phyloP scores from a whole-genome alignment of 176 grass and related monocot genomes.

The Poa annua region DNA sequence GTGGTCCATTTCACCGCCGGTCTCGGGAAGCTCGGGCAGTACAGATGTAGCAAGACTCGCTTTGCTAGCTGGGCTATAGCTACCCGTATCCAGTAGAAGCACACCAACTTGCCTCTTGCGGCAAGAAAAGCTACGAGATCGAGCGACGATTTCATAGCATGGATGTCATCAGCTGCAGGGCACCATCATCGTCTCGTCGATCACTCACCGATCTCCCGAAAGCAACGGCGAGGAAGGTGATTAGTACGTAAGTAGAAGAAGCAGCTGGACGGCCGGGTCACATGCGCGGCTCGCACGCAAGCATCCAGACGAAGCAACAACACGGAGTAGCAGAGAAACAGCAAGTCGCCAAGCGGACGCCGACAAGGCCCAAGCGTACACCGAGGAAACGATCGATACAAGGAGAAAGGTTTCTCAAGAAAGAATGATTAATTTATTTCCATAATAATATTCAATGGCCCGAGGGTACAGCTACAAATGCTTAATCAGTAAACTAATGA shows the following conservation, averaged over 20 bases:
- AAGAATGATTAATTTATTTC: slow-evolving; percentile 42
- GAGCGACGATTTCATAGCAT: not conserved
- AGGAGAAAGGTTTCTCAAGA: not conserved
- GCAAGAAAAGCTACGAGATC: not conserved
- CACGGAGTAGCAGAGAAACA: slow-evolving; percentile 40
- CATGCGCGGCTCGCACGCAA: slow-evolving; percentile 38
- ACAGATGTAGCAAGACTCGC: not conserved
- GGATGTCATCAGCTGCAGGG: not conserved
- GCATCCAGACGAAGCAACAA: slow-evolving; percentile 53
- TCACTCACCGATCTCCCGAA: not conserved
- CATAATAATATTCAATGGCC: slow-evolving; percentile 38
- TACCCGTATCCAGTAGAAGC: slow-evolving; percentile 26
- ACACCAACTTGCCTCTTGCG: slow-evolving; percentile 6
- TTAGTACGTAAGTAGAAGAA: slow-evolving; percentile 1
- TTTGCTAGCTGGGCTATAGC: not conserved
- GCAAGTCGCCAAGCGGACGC: slow-evolving; percentile 48
- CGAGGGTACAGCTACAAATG: slow-evolving; percentile 29
- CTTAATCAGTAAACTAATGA: slow-evolving; percentile 12
- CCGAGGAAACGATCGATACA: not conserved
- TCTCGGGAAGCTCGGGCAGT: slow-evolving; percentile 2
- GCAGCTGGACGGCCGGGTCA: not conserved
- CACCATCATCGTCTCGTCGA: not conserved
- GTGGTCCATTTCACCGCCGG: slow-evolving; percentile 39
- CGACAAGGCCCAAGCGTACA: slow-evolving; percentile 49
- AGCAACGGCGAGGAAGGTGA: slow-evolving; percentile 14